A percentile compares a stretch with the other conserved stretches of the same genome.
phyloP scores from a whole-genome alignment of 495 filamentous ascomycete genomes.

The Hypoxylon subgilvum region DNA sequence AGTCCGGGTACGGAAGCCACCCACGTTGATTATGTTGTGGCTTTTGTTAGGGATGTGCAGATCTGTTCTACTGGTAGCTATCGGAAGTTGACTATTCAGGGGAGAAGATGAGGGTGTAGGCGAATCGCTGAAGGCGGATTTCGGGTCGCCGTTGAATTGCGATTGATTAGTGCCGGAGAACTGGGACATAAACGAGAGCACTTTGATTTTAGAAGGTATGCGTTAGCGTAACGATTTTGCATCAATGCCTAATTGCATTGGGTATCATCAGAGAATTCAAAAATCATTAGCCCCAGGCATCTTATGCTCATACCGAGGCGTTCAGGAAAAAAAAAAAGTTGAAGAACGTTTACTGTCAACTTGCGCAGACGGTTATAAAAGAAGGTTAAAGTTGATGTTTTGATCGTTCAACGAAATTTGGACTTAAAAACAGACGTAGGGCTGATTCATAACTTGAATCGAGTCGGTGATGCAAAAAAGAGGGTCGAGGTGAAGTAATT shows the following conservation, averaged over 20 bases:
- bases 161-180: slow-evolving; percentile 51
- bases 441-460: background rate
- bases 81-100: slow-evolving; percentile 28
- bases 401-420: background rate
- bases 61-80: slow-evolving; percentile 26
- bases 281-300: no score
- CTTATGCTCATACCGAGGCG: no score
- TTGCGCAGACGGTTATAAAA: no score
- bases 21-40: slow-evolving; percentile 37
- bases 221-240: slow-evolving; percentile 16
- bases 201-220: slow-evolving; percentile 41
- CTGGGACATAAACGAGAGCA: slow-evolving; percentile 66
- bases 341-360: no score
- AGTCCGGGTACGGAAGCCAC: slow-evolving; percentile 36
- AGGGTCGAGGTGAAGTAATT: background rate
- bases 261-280: no score
- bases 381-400: background rate
- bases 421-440: background rate
- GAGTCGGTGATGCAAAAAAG: no score
- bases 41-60: slow-evolving; percentile 34
- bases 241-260: slow-evolving; percentile 31
- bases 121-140: slow-evolving; percentile 45
- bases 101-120: slow-evolving; percentile 48
- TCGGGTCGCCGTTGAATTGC: slow-evolving; percentile 36
- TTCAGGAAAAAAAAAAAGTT: no score